phyloP scores from a whole-genome alignment of 495 filamentous ascomycete genomes.

The Neurospora terricola region DNA sequence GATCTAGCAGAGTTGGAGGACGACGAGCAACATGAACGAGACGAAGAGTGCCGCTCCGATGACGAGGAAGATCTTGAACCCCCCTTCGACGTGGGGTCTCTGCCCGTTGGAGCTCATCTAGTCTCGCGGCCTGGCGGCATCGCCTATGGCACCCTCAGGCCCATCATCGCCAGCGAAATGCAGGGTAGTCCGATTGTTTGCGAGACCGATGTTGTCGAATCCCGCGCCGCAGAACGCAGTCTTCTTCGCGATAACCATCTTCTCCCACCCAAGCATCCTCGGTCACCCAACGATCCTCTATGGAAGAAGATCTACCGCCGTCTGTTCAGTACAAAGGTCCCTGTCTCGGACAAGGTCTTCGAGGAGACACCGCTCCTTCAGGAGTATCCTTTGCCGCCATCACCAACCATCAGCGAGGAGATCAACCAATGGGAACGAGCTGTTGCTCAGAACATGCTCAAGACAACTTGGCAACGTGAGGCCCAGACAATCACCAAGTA shows the following conservation, averaged over 20 bases:
- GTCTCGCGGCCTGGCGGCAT: slow-evolving; percentile 60
- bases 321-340: slow-evolving; percentile 37
- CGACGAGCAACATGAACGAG: slow-evolving; percentile 25
- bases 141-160: slow-evolving; percentile 48
- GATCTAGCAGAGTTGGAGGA: slow-evolving; percentile 53
- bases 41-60: neutral
- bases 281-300: slow-evolving; percentile 6
- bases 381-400: neutral
- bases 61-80: slow-evolving; percentile 25
- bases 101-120: slow-evolving; percentile 31
- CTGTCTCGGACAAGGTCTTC: slow-evolving; percentile 26
- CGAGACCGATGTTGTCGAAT: slow-evolving; percentile 30
- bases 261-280: slow-evolving; percentile 52
- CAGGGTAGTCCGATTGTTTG: slow-evolving; percentile 51
- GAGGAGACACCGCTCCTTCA: neutral
- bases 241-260: slow-evolving; percentile 70
- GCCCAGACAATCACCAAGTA: slow-evolving; percentile 52
- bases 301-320: slow-evolving; percentile 25
- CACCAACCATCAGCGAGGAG: slow-evolving; percentile 20
- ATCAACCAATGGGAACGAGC: slow-evolving; percentile 60
- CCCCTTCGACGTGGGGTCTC: slow-evolving; percentile 23
- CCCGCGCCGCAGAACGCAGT: slow-evolving; percentile 62
- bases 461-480: slow-evolving; percentile 79
- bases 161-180: slow-evolving; percentile 28
- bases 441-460: slow-evolving; percentile 59